Conservation (phyloP, 78 protist species). For the Speleostelium caveatum region DNA sequence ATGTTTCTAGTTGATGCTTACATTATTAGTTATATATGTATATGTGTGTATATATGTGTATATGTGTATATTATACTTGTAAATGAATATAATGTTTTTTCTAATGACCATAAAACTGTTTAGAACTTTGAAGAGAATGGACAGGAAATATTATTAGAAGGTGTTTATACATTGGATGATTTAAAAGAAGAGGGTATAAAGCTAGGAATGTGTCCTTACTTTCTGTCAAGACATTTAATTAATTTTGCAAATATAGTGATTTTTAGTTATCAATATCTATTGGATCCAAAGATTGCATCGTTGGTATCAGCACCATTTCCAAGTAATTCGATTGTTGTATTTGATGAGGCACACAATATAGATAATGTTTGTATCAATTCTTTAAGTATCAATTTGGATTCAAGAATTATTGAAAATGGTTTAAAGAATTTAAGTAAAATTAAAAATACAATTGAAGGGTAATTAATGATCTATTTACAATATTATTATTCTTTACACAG, state of each 20-base stretch:
- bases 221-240: constrained; percentile 83
- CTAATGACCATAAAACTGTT: too few relatives aligned
- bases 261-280: constrained; percentile 93
- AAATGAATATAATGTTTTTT: not conserved
- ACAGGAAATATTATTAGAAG: constrained; percentile 68
- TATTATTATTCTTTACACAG: not conserved
- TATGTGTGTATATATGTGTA: not conserved
- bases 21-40: too few relatives aligned
- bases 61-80: not conserved
- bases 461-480: constrained; percentile 3
- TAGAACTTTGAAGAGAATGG: constrained; percentile 61
- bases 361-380: constrained; percentile 98
- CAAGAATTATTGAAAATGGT: constrained; percentile 16
- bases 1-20: not conserved
- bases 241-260: constrained; percentile 94
- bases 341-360: constrained; percentile 99
- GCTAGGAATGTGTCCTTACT: constrained; percentile 95
- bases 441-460: constrained; percentile 40
- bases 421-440: constrained; percentile 40
- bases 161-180: constrained; percentile 94
- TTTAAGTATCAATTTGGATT: constrained; percentile 84
- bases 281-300: constrained; percentile 97
- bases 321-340: constrained; percentile 91
- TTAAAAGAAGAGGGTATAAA: constrained; percentile 84
- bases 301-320: constrained; percentile 78